phyloP scores from a whole-genome alignment of 306 rosid genomes.

The Quercus alba region DNA sequence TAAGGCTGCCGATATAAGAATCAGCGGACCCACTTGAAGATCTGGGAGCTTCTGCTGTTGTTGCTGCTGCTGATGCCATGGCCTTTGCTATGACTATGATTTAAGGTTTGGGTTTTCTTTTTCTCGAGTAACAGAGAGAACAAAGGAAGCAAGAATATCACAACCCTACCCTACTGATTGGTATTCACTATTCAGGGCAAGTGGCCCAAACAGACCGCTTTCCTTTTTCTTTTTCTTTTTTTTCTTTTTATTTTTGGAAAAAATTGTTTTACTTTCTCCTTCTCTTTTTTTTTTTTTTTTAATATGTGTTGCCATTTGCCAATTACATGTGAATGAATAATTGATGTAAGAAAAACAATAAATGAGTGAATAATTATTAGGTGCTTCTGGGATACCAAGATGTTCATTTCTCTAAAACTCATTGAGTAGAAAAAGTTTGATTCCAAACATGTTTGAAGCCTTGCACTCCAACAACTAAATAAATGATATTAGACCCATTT shows the following conservation, averaged over 20 bases:
- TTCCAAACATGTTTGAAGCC: accelerated
- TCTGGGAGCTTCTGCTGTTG: constrained; percentile 15
- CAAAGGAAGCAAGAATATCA: background rate
- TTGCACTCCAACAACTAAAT: no score
- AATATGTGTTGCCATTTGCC: no score
- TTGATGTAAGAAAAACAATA: no score
- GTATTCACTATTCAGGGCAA: background rate
- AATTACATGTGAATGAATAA: no score
- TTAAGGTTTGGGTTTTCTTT: background rate
- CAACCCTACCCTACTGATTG: no score
- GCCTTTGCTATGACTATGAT: background rate
- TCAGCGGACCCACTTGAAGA: constrained; percentile 27
- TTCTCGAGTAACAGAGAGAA: background rate
- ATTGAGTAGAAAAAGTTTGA: no score
- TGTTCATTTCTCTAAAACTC: accelerated
- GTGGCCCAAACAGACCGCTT: background rate
- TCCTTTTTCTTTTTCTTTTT: no score
- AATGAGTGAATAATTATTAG: no score
- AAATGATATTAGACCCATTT: no score
- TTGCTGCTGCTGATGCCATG: constrained; percentile 18
- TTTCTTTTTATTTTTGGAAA: no score
- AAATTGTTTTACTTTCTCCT: no score
- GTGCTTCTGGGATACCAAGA: accelerated
- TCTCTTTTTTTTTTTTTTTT: no score
- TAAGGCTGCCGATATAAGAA: constrained; percentile 35